These are phyloP conservation scores for Ogataea trehaloabstinens DNA, from an alignment of 805 yeast species.

Conservation along the genomic window DNA sequence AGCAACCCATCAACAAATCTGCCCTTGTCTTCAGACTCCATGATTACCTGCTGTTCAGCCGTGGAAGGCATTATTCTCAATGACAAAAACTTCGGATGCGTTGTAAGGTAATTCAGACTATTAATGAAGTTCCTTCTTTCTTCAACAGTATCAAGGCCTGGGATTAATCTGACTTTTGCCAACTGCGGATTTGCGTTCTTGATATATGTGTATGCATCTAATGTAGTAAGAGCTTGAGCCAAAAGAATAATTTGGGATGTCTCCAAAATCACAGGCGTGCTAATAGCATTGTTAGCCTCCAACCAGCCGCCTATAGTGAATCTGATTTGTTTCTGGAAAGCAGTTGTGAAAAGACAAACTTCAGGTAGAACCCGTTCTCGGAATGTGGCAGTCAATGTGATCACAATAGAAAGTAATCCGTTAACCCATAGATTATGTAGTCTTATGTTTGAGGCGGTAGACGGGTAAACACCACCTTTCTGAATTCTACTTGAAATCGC, in stretches of 20 bases:
- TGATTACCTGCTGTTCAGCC: conserved; percentile 58
- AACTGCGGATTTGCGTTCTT: conserved; percentile 14
- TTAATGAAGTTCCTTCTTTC: conserved; percentile 60
- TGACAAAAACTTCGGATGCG: conserved; percentile 82
- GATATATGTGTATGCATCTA: conserved; percentile 52
- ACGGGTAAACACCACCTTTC: conserved; percentile 58
- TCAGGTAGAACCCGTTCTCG: conserved; percentile 67
- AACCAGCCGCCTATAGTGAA: conserved; percentile 67
- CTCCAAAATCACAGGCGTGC: conserved; percentile 53
- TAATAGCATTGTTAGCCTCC: conserved; percentile 46
- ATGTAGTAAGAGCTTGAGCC: conserved; percentile 51
- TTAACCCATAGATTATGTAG: conserved; percentile 83
- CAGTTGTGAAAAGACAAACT: conserved; percentile 55
- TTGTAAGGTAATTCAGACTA: conserved; percentile 66
- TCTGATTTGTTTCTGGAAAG: conserved; percentile 65
- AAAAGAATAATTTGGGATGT: conserved; percentile 67
- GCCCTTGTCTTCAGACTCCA: conserved; percentile 45
- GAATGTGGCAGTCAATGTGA: conserved; percentile 57
- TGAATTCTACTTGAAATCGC: conserved; percentile 67
- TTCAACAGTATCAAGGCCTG: conserved; percentile 60
- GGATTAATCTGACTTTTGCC: conserved; percentile 34
- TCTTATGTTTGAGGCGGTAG: conserved; percentile 41
- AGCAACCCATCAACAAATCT: conserved; percentile 46
- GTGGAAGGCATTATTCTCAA: conserved; percentile 65
- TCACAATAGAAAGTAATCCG: conserved; percentile 69